These are phyloP conservation scores for Zarea fungicola DNA, from an alignment of 2,329 filamentous ascomycete species.

Conservation along the genomic window DNA sequence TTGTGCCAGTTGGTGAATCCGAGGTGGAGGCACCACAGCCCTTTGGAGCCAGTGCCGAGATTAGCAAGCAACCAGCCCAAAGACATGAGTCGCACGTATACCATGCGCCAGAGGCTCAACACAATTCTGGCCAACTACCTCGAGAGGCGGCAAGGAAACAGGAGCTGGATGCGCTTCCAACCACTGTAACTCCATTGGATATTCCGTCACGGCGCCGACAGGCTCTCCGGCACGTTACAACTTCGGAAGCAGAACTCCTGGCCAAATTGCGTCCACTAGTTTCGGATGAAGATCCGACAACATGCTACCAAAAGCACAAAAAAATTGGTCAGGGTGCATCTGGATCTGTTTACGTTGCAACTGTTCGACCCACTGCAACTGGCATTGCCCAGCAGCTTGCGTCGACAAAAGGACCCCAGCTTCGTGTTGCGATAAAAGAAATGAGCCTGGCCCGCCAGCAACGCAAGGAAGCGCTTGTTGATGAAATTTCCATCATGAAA, in stretches of 20 bases:
- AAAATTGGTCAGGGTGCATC: conserved; percentile 99
- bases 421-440: conserved; percentile 97
- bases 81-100: neutral
- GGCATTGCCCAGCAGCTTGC: conserved; percentile 77
- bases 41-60: neutral
- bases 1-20: conserved; percentile 1
- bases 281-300: conserved; percentile 86
- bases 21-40: neutral
- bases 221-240: conserved; percentile 47
- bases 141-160: too few relatives aligned
- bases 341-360: conserved; percentile 97
- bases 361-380: conserved; percentile 82
- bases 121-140: too few relatives aligned
- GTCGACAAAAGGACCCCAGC: conserved; percentile 70
- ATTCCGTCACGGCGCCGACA: conserved; percentile 8
- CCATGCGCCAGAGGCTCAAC: neutral
- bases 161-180: neutral
- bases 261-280: conserved; percentile 89
- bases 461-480: conserved; percentile 95
- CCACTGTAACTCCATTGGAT: conserved; percentile 1
- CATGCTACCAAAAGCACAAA: conserved; percentile 98
- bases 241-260: conserved; percentile 97
- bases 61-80: neutral
- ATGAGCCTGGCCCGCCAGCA: conserved; percentile 98
- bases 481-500: conserved; percentile 99